Conservation (phyloP, 2,329 filamentous ascomycete genomes). For the Penicillium psychrosexuale region DNA sequence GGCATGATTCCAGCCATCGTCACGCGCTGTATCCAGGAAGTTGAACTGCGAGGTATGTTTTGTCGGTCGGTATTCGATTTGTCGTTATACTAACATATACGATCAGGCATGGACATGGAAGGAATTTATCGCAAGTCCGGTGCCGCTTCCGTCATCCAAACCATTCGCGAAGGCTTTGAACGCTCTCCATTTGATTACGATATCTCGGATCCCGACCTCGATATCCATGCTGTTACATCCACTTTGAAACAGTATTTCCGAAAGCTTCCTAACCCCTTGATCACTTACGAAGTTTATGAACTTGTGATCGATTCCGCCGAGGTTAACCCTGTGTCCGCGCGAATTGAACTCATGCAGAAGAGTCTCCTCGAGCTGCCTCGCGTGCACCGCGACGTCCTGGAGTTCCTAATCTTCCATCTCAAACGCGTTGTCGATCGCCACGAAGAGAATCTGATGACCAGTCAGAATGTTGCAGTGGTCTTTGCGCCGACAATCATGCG, state of each 20-base stretch:
- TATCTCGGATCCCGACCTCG: conserved; percentile 87
- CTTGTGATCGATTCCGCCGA: conserved; percentile 68
- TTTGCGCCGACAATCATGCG: conserved; percentile 98
- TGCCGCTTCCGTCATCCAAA: conserved; percentile 84
- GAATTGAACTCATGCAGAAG: conserved; percentile 67
- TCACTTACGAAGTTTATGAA: conserved; percentile 93
- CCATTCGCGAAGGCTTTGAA: conserved; percentile 88
- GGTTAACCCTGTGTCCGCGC: conserved; percentile 63
- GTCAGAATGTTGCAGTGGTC: conserved; percentile 92
- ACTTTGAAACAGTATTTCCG: conserved; percentile 97
- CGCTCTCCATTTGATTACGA: conserved; percentile 72
- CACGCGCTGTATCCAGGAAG: conserved; percentile 91
- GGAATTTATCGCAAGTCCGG: conserved; percentile 98
- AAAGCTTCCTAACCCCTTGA: conserved; percentile 80
- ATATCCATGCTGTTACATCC: conserved; percentile 94
- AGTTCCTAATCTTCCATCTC: conserved; percentile 92
- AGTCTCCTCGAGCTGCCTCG: conserved; percentile 76
- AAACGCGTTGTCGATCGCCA: conserved; percentile 79
- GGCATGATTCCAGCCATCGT: conserved; percentile 87
- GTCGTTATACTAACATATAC: conserved; percentile 14
- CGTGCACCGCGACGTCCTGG: conserved; percentile 81
- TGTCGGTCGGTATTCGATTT: neutral
- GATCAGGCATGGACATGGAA: conserved; percentile 78
- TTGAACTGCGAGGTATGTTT: conserved; percentile 73
- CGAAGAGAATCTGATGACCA: conserved; percentile 90